Evolutionary conservation across 495 filamentous ascomycete genomes (phyloP), one percentile per base, ranked within the genome.

Genomic region (Penicillium parvum): DNA sequence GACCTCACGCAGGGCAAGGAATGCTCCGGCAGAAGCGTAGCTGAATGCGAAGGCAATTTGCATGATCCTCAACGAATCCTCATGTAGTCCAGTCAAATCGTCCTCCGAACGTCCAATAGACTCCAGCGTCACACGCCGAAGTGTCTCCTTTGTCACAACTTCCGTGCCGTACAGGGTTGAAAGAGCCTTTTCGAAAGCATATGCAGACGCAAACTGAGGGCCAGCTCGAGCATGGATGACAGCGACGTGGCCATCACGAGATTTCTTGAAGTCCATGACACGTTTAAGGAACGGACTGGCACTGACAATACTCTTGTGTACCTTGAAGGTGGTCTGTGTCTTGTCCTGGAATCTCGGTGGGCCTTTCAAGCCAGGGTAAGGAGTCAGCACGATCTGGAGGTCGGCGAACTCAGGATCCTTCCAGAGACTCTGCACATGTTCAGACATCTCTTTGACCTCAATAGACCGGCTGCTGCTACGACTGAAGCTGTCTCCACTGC

Each of bases 21-120:
- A 68, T 0, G 55, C 58, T 0, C 64, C 64, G 1, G 53, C 49
- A 0, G 53, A 39, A 8, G 55, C 62, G 45, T 68, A 67, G 41
- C 52, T 63, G 7, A 66, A 21, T 8, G 60, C 55, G 20, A 64
- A 47, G 21, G 63, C 60, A 1, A 53, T 42, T 47, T 50, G n/a
- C n/a, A n/a, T n/a, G n/a, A n/a, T n/a, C n/a, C n/a, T n/a, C n/a
- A 61, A 7, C 4, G 37, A 35, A 37, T 55, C 60, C 0, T 45
- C 32, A 25, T 41, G 38, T 1, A 15, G 4, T 10, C 11, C 5
- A 4, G 16, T 35, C 1, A 3, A 11, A 3, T 22, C 6, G 25
- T 28, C 23, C 7, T 28, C 32, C 3, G 23, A 7, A n/a, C n/a
- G 6, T 4, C 18, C 25, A 15, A 40, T 23, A 18, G 30, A 37